Evolutionary conservation across 2,329 filamentous ascomycete genomes (phyloP).

Genomic region (Phialophora chinensis): DNA sequence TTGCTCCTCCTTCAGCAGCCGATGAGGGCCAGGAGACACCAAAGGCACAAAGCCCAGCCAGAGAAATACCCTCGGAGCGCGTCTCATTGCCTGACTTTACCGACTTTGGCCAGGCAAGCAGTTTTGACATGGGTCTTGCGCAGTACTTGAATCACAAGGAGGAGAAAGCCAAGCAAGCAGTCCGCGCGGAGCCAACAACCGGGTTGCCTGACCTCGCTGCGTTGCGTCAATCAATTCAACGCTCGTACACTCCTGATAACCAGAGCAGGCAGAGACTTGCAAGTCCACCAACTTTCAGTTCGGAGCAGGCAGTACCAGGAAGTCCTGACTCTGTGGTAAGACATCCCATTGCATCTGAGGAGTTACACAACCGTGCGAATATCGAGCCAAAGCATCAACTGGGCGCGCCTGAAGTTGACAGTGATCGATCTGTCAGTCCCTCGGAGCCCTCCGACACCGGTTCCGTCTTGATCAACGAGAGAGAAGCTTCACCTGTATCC

Average conservation of each 20-base stretch:
- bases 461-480: conserved; percentile 28
- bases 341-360: conserved; percentile 62
- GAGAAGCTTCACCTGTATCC: conserved; percentile 29
- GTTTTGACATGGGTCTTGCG: conserved; percentile 61
- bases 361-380: conserved; percentile 7
- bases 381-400: conserved; percentile 77
- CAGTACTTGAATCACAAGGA: conserved; percentile 56
- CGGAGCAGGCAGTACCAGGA: conserved; percentile 59
- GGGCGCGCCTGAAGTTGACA: conserved; percentile 44
- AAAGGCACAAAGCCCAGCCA: conserved; percentile 45
- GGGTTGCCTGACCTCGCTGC: conserved; percentile 47
- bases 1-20: conserved; percentile 40
- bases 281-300: conserved; percentile 42
- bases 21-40: conserved; percentile 56
- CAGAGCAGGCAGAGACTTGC: conserved; percentile 35
- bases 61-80: conserved; percentile 22
- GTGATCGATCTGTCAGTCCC: conserved; percentile 32
- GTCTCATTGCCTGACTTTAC: conserved; percentile 57
- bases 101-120: conserved; percentile 56
- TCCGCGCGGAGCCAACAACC: conserved; percentile 35
- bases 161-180: conserved; percentile 18
- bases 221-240: conserved; percentile 48
- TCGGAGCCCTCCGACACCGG: conserved; percentile 33
- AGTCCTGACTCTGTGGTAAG: conserved; percentile 92
- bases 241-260: conserved; percentile 43